phyloP scores from a whole-genome alignment of 2,329 filamentous ascomycete species.

The Exophiala oligosperma region DNA sequence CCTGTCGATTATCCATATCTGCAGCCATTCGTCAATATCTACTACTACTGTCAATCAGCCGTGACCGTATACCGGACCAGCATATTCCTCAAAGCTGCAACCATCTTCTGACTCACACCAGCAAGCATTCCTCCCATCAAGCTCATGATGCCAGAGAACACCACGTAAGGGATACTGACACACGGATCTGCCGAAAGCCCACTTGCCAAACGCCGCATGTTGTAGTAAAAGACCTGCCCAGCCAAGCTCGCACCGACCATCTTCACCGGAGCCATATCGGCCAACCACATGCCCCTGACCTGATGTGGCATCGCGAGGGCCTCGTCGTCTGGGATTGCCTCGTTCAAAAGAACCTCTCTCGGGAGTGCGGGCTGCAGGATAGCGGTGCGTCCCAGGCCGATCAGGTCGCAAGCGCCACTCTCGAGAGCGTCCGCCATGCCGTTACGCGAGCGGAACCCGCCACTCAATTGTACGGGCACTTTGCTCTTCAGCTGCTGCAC shows the following conservation, averaged over 20 bases:
- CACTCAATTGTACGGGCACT: conserved; percentile 49
- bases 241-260: conserved; percentile 34
- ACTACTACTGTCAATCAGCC: neutral
- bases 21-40: no score
- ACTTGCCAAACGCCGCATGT: conserved; percentile 35
- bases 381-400: conserved; percentile 51
- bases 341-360: conserved; percentile 19
- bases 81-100: neutral
- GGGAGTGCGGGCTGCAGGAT: conserved; percentile 47
- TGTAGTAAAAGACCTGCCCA: conserved; percentile 36
- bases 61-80: neutral
- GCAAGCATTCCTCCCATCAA: neutral
- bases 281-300: conserved; percentile 35
- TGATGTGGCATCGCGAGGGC: conserved; percentile 32
- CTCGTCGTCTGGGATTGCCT: conserved; percentile 22
- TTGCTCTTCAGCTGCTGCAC: neutral
- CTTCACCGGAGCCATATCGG: conserved; percentile 34
- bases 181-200: conserved; percentile 34
- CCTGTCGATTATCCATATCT: no score
- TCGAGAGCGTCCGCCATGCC: conserved; percentile 53
- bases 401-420: conserved; percentile 49
- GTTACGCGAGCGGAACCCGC: conserved; percentile 59
- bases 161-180: conserved; percentile 30
- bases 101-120: neutral
- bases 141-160: neutral